phyloP scores from a whole-genome alignment of 495 filamentous ascomycete genomes.

The Xylaria flabelliformis region DNA sequence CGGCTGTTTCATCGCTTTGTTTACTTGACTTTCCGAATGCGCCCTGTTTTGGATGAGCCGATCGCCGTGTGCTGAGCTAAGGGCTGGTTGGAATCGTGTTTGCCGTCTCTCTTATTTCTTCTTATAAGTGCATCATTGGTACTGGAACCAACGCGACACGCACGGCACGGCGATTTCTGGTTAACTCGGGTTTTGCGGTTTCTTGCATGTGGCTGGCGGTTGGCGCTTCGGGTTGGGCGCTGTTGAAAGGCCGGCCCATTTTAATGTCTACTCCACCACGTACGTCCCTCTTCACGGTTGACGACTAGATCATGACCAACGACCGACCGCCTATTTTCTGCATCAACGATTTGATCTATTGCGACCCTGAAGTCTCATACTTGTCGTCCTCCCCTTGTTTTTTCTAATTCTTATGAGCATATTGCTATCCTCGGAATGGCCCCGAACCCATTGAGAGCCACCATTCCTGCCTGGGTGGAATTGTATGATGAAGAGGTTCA shows the following conservation, averaged over 20 bases:
- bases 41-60: not conserved
- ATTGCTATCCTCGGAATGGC: constrained; percentile 34
- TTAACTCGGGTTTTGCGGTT: constrained; percentile 5
- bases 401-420: constrained; percentile 27
- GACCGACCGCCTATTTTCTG: constrained; percentile 1
- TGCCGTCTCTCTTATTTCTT: not conserved
- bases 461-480: constrained; percentile 43
- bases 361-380: not conserved
- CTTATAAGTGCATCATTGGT: not conserved
- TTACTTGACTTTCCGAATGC: constrained; percentile 12
- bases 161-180: constrained; percentile 2
- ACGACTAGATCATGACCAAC: constrained; percentile 22
- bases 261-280: constrained; percentile 23
- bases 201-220: constrained; percentile 15
- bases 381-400: not conserved
- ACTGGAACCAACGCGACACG: not conserved
- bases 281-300: constrained; percentile 10
- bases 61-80: not conserved
- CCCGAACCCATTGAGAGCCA: constrained; percentile 40
- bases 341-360: constrained; percentile 14
- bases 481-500: constrained; percentile 40
- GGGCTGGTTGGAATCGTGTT: not conserved
- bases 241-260: constrained; percentile 1
- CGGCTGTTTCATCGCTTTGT: constrained; percentile 10
- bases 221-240: constrained; percentile 15